Conservation (phyloP, 2,329 filamentous ascomycete species). For the Purpureocillium lavendulum region DNA sequence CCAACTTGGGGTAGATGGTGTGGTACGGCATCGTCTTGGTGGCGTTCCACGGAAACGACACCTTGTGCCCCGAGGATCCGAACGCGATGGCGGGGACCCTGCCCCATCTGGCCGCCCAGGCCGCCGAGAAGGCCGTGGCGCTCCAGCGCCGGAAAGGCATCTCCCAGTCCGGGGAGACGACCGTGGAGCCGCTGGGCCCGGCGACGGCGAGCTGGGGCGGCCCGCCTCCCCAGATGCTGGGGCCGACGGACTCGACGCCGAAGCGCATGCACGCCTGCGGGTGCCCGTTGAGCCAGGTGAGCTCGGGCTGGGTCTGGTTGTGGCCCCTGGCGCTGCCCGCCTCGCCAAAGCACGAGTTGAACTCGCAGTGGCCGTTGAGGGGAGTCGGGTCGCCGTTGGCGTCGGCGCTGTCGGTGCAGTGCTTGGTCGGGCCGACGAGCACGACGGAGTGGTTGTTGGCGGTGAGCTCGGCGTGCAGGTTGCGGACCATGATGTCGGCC, state of each 20-base stretch:
- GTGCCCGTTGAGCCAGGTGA: conserved; percentile 67
- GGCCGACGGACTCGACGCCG: conserved; percentile 49
- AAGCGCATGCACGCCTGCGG: conserved; percentile 56
- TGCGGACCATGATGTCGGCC: conserved; percentile 60
- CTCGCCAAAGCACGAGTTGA: conserved; percentile 49
- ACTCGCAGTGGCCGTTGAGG: conserved; percentile 47
- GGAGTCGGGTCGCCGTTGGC: conserved; percentile 32
- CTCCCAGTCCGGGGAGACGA: no score
- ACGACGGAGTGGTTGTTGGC: conserved; percentile 51
- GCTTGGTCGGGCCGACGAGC: conserved; percentile 57
- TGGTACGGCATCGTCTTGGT: no score
- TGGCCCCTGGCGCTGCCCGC: conserved; percentile 43
- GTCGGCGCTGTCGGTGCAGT: conserved; percentile 55
- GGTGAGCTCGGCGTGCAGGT: conserved; percentile 47
- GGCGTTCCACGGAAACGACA: no score
- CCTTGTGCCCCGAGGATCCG: no score
- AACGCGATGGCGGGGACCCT: no score
- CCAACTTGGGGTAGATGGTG: no score
- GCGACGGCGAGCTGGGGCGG: conserved; percentile 8
- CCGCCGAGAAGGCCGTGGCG: no score
- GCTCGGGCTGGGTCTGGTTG: conserved; percentile 46
- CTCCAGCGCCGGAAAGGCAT: no score
- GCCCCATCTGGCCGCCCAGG: no score
- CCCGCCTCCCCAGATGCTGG: conserved; percentile 41
- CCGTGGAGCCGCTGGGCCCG: conserved; percentile 17